phyloP scores from a whole-genome alignment of 225 moss, liverwort and hornwort species.

The Straminergon stramineum region DNA sequence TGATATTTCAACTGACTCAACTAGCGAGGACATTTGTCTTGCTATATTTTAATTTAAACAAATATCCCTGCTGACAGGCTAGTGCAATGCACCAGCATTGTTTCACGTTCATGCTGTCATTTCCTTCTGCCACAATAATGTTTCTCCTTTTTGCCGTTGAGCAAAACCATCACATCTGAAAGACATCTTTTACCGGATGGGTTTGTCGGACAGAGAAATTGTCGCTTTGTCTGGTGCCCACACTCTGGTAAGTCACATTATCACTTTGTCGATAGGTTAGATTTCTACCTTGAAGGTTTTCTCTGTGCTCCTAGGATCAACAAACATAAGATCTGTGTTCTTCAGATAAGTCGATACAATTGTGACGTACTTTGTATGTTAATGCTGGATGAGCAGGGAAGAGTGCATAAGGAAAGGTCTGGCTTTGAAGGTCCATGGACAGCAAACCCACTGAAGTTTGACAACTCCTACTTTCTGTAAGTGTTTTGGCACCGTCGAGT shows the following conservation, averaged over 20 bases:
- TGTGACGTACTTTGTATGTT: neutral
- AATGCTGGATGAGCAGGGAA: conserved; percentile 38
- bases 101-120: neutral
- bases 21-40: neutral
- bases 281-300: neutral
- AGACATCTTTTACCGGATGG: conserved; percentile 91
- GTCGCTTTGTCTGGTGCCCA: conserved; percentile 92
- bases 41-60: neutral
- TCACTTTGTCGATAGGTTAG: neutral
- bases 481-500: neutral
- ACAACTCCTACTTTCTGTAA: conserved; percentile 80
- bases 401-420: conserved; percentile 78
- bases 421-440: conserved; percentile 99
- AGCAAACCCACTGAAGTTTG: conserved; percentile 76
- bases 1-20: neutral
- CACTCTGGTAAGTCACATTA: conserved; percentile 48
- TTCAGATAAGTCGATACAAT: neutral
- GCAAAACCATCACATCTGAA: conserved; percentile 75
- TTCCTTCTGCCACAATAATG: neutral
- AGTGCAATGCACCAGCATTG: neutral
- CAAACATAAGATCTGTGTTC: neutral
- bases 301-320: neutral
- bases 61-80: neutral
- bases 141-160: neutral
- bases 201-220: conserved; percentile 77